These are phyloP conservation scores for Theobroma grandiflorum DNA, from an alignment of 441 rosid genomes.

Conservation along the genomic window DNA sequence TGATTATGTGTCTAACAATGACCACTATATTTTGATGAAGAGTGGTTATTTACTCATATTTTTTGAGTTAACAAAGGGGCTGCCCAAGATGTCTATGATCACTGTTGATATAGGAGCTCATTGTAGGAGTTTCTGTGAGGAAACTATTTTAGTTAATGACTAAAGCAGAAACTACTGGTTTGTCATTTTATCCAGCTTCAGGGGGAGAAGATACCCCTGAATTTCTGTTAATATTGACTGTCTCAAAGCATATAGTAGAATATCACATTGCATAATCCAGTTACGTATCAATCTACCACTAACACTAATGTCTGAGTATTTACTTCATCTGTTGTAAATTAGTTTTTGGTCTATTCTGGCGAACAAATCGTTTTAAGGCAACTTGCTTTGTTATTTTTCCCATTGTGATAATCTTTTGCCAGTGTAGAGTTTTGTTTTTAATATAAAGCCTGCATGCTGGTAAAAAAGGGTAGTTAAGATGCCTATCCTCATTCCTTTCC, in stretches of 20 bases:
- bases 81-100: neutral
- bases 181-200: neutral
- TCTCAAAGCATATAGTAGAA: conserved; percentile 5
- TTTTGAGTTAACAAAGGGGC: neutral
- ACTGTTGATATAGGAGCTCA: neutral
- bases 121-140: neutral
- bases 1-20: neutral
- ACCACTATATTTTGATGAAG: neutral
- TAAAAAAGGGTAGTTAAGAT: neutral
- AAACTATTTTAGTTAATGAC: neutral
- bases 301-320: neutral
- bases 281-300: neutral
- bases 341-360: neutral
- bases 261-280: neutral
- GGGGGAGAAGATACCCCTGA: neutral
- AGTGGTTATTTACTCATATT: neutral
- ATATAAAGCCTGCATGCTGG: neutral
- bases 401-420: neutral
- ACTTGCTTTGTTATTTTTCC: neutral
- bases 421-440: neutral
- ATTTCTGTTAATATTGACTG: neutral
- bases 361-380: neutral
- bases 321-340: neutral
- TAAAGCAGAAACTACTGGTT: neutral
- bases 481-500: neutral